A percentile compares a stretch with the other conserved stretches of the same genome.
Evolutionary conservation across 2,329 filamentous ascomycete genomes (phyloP).

Genomic region (Epichloe amarillans): DNA sequence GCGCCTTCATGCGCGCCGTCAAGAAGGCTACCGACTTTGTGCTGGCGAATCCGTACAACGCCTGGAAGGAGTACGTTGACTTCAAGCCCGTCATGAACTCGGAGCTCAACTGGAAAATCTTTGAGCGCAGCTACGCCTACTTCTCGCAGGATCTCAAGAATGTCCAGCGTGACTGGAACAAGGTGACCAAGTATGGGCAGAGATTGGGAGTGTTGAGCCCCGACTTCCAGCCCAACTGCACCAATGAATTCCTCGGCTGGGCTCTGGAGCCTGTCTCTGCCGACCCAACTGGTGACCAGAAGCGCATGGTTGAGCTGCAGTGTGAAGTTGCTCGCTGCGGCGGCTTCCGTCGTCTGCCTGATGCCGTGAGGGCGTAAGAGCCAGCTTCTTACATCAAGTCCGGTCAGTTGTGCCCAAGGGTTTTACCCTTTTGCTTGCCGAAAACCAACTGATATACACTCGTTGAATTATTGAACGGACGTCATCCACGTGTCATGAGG

Average conservation of each 20-base stretch:
- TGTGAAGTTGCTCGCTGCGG: constrained; percentile 50
- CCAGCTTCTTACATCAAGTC: background rate
- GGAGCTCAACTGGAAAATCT: constrained; percentile 62
- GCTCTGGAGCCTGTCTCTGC: constrained; percentile 46
- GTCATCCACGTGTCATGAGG: background rate
- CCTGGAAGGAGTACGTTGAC: constrained; percentile 56
- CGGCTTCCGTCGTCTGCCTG: constrained; percentile 43
- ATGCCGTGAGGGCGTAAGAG: constrained; percentile 4
- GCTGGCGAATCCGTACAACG: constrained; percentile 45
- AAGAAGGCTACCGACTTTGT: constrained; percentile 65
- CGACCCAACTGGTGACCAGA: constrained; percentile 61
- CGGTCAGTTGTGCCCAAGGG: too few relatives aligned
- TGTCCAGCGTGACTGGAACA: constrained; percentile 59
- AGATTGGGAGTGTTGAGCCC: constrained; percentile 53
- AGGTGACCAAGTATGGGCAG: constrained; percentile 68
- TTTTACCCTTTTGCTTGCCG: background rate
- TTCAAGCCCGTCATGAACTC: constrained; percentile 60
- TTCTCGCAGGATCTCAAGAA: constrained; percentile 65
- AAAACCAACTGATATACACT: background rate
- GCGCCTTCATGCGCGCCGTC: constrained; percentile 56
- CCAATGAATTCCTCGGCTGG: constrained; percentile 59
- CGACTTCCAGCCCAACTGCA: constrained; percentile 58
- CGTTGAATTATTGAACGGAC: background rate
- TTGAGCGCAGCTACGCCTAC: constrained; percentile 66
- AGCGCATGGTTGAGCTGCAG: constrained; percentile 58